Evolutionary conservation across 306 rosid genomes (phyloP), one percentile per base, ranked within the genome.

Genomic region (Lathyrus tuberosus): DNA sequence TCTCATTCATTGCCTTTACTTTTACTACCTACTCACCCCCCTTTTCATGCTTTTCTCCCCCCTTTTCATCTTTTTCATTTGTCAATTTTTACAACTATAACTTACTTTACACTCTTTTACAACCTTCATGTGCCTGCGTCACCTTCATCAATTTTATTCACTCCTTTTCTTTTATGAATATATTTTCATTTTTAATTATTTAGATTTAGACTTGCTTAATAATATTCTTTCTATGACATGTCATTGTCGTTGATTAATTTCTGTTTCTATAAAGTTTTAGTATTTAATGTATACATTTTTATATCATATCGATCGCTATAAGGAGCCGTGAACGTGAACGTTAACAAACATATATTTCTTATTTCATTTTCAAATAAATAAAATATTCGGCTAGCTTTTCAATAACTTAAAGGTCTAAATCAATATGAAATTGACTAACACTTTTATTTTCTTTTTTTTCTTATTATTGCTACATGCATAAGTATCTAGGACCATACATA

Each of bases 301-400:
- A 42, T 54, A 52, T 13, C 26, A 43, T 33, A 24, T 48, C 66
- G 10, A 42, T 57, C 52, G 8, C 9, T 33, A 33, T 71, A 46
- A 47, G 57, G 77, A 78, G 77, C 57, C 81, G 77, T 78, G 77
- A 71, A 78, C 63, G 73, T 47, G 77, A 71, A 78, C 69, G 73
- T 47, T 71, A 78, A 65, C 73, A 71, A 78, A 65, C 64, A 65
- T 47, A 56, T 69, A 65, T 43, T 65, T 71, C 64, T 56, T 1
- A 46, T 12, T 71, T 71, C 73, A 65, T 71, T 71, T 71, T 72
- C 78, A 72, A 65, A 72, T 72, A 48, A 67, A 13, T 72, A 66
- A 66, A 72, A 72, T 78, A 78, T 72, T 66, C 65, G 51, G 37
- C 41, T 66, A 67, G 60, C 82, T 66, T 72, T 78, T 72, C 70